Evolutionary conservation across 139 green algal species (phyloP), one percentile per base, ranked within the genome.

Genomic region (Haematococcus sp.): DNA sequence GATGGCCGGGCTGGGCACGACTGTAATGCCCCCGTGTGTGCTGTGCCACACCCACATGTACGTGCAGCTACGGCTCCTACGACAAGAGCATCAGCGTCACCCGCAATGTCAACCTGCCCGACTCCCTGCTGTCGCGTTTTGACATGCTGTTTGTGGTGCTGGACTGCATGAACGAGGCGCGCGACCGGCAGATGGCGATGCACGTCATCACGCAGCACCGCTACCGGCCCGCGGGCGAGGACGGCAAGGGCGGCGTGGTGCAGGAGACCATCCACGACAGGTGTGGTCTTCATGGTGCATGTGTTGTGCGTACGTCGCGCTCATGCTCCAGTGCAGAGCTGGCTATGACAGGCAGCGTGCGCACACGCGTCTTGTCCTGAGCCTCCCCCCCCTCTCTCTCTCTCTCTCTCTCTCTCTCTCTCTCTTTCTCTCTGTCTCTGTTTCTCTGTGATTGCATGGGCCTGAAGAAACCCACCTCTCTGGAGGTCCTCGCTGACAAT

Each of bases 61-160:
- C 44, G 16, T 54, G 63, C 63, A 71, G 64, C 40, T 79, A 80
- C 40, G 74, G 74, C 56, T 74, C 61, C 15, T 73, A 79, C 66
- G 90, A 97, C 83, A 84, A 91, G 68, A 83, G 77, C 76, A 89
- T 94, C 67, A 89, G 81, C 54, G 87, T 97, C 65, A 93, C 86
- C 22, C 82, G 85, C 51, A 99, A 99, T 86, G 96, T 99, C 68
- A 92, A 92, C 67, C 88, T 99, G 73, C 96, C 95, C 33, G 96
- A 98, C 88, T 98, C 92, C 4, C 86, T 99, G 76, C 88, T 99
- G 43, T 98, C 92, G 1, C 94, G 96, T 68, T 99, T 99, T 76
- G 96, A 99, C 84, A 87, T 99, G 77, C 82, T 98, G 20, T 99
- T 99, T 70, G 89, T 99, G 33, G 87, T 99, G 73, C 86, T 97